Percentiles rank a stretch among this genome's conserved stretches.
phyloP scores from a whole-genome alignment of 441 rosid species.

The Populus hybrid region DNA sequence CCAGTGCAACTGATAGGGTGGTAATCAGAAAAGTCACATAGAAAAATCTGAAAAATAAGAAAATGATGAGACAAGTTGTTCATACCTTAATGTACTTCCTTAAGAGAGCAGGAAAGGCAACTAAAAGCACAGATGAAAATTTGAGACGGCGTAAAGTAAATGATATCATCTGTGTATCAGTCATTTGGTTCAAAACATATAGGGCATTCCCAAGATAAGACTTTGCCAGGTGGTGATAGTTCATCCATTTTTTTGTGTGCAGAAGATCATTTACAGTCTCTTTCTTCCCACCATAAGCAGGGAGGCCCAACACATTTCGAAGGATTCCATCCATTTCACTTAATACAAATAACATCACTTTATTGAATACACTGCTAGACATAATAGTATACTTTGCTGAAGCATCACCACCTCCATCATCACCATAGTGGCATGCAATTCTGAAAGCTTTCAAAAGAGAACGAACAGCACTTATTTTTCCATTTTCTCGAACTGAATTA shows the following conservation, averaged over 20 bases:
- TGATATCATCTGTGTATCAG: slow-evolving; percentile 81
- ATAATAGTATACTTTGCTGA: slow-evolving; percentile 55
- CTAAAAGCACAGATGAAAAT: slow-evolving; percentile 65
- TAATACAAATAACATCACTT: slow-evolving; percentile 72
- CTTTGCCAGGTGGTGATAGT: slow-evolving; percentile 73
- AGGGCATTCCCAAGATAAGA: slow-evolving; percentile 90
- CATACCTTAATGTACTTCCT: slow-evolving; percentile 86
- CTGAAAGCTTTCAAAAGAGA: slow-evolving; percentile 83
- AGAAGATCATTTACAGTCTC: slow-evolving; percentile 57
- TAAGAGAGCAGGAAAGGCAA: slow-evolving; percentile 79
- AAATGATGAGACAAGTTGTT: not conserved
- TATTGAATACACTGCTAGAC: slow-evolving; percentile 84
- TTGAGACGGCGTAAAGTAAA: slow-evolving; percentile 76
- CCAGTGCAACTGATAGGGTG: not conserved
- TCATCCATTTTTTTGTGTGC: slow-evolving; percentile 81
- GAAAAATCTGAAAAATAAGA: slow-evolving; percentile 12
- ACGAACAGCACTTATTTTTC: slow-evolving; percentile 64
- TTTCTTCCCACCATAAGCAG: slow-evolving; percentile 77
- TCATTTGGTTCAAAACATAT: slow-evolving; percentile 93
- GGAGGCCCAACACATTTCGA: slow-evolving; percentile 67
- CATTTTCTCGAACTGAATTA: slow-evolving; percentile 47
- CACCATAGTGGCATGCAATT: slow-evolving; percentile 93
- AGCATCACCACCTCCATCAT: slow-evolving; percentile 66
- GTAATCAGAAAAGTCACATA: not conserved
- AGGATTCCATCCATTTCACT: slow-evolving; percentile 85